Base-by-base conservation (phyloP, 805 yeast genomes). In the Phaffomyces opuntiae region DNA sequence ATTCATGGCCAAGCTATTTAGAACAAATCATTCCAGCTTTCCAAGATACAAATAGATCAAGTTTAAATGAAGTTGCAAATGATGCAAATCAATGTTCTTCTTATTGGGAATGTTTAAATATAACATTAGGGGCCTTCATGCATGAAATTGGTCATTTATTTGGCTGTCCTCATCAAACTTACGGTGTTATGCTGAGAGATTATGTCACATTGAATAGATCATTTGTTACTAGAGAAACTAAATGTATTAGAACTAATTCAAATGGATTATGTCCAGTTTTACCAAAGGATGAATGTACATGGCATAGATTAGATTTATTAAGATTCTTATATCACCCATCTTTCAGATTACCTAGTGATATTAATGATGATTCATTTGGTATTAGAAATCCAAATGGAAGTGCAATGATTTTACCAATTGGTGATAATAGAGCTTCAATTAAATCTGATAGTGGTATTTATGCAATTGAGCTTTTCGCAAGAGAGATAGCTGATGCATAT, bases 81-180 rank as follows among this genome's bases (percentile, higher is more conserved):
- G 99, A 93, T 63, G 72, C 83, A 53, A 77, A 79, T 55, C 84
- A 90, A 59, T 84, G 96, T 62, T 85, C 93, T 0, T 75, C 95
- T 1, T 75, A 83, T 46, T 93, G 96, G 96, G 97, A 91, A 64
- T 85, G 95, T 56, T 65, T 85, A 39, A 83, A 85, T 49, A 75
- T 91, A 34, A 87, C 96, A 1, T 60, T 87, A 55, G 98, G 99
- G 39, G 97, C 98, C 0, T 90, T 89, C 55, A 73, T 90, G 83
- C 98, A 91, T 63, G 98, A 91, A 61, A 83, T 91, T 43, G 98
- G 99, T 1, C 98, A 91, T 62, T 67, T 79, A 26, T 69, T 91
- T 37, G 96, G 96, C 0, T 85, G 91, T 52, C 97, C 98, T 0
- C 98, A 91, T 65, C 93, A 89, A 63, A 85, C 81, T 13, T 69